phyloP scores from a whole-genome alignment of 768 basidiomycete genomes.

The Mycena olivaceomarginata region DNA sequence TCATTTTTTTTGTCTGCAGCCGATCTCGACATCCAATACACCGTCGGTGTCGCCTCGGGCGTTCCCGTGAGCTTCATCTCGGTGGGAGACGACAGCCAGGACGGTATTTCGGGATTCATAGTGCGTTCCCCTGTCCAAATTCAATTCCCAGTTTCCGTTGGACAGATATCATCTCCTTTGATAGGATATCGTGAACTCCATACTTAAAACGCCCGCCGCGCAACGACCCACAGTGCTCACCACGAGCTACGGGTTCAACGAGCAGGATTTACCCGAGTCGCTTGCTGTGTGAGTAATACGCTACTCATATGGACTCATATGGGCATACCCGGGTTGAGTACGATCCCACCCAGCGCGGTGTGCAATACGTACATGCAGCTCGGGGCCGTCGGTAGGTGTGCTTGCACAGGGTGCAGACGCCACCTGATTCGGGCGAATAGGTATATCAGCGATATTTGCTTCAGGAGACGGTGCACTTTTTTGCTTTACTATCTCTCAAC shows the following conservation, averaged over 20 bases:
- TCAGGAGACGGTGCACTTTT: constrained; percentile 57
- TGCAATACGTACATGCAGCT: constrained; percentile 41
- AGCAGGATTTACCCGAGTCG: constrained; percentile 51
- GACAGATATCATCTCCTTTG: too few relatives aligned
- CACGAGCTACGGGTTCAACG: constrained; percentile 61
- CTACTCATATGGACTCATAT: too few relatives aligned
- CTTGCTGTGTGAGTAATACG: constrained; percentile 37
- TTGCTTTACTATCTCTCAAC: too few relatives aligned
- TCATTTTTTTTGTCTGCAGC: background rate
- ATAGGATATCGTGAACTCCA: constrained; percentile 51
- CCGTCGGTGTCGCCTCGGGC: constrained; percentile 56
- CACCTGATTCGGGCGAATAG: constrained; percentile 19
- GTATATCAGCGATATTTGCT: constrained; percentile 60
- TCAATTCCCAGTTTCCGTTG: too few relatives aligned
- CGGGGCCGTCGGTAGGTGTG: constrained; percentile 35
- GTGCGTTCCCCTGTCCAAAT: background rate
- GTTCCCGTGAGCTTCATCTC: constrained; percentile 60
- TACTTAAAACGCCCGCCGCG: constrained; percentile 61
- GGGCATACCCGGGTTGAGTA: too few relatives aligned
- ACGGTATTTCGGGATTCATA: constrained; percentile 7
- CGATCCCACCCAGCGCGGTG: constrained; percentile 38
- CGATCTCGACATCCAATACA: constrained; percentile 64
- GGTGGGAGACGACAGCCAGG: constrained; percentile 28
- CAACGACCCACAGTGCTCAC: constrained; percentile 61
- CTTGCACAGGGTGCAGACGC: too few relatives aligned